Conservation (phyloP, 768 basidiomycete species). For the Pulveroboletus ravenelii region DNA sequence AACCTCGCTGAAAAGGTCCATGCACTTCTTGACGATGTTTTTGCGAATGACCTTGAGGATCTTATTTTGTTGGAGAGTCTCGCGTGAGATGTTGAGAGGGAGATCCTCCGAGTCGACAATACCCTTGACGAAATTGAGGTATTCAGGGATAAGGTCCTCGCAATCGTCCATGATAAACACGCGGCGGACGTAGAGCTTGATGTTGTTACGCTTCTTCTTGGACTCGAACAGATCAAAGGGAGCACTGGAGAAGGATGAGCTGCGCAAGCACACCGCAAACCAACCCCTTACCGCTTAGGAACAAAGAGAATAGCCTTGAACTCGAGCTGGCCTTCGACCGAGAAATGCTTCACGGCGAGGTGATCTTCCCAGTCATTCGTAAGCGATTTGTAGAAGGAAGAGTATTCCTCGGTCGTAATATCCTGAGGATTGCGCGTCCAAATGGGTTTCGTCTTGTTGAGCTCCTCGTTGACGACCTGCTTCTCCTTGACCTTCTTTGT, state of each 20-base stretch:
- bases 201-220: constrained; percentile 99
- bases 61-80: constrained; percentile 99
- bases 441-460: constrained; percentile 99
- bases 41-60: constrained; percentile 99
- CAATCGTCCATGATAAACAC: constrained; percentile 99
- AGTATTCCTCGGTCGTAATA: constrained; percentile 91
- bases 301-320: constrained; percentile 99
- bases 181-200: constrained; percentile 99
- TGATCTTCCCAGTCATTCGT: constrained; percentile 99
- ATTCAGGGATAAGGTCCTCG: constrained; percentile 98
- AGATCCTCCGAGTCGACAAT: constrained; percentile 99
- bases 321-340: constrained; percentile 99
- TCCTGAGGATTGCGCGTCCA: constrained; percentile 99
- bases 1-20: constrained; percentile 93
- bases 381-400: constrained; percentile 97
- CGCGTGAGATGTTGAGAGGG: constrained; percentile 99
- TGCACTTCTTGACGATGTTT: constrained; percentile 97
- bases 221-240: constrained; percentile 99
- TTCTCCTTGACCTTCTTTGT: constrained; percentile 91
- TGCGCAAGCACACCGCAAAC: not conserved
- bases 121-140: constrained; percentile 99
- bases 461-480: constrained; percentile 88
- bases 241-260: constrained; percentile 48
- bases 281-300: constrained; percentile 75
- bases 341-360: constrained; percentile 99